A percentile compares a stretch with the other conserved stretches of the same genome.
phyloP scores from a whole-genome alignment of 2,329 filamentous ascomycete genomes.

The Teratosphaeria gauchensis region DNA sequence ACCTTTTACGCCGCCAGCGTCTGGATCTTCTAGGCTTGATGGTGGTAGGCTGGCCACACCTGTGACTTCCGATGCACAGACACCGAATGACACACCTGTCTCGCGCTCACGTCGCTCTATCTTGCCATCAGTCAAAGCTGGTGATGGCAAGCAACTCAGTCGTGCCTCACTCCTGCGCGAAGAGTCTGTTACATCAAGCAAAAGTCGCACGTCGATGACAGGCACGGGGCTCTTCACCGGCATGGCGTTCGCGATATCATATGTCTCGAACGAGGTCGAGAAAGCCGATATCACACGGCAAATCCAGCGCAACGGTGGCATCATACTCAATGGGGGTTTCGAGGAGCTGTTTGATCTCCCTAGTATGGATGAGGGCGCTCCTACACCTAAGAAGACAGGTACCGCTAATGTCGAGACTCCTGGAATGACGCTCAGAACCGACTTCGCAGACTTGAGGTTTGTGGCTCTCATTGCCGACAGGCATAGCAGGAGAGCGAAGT shows the following conservation, averaged over 20 bases:
- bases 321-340: conserved; percentile 64
- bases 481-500: conserved; percentile 80
- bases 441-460: conserved; percentile 55
- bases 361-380: conserved; percentile 21
- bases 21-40: neutral
- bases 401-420: neutral
- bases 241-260: conserved; percentile 84
- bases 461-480: conserved; percentile 76
- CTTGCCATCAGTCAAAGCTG: conserved; percentile 7
- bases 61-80: conserved; percentile 5
- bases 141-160: neutral
- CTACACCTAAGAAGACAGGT: conserved; percentile 10
- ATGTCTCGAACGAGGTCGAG: conserved; percentile 47
- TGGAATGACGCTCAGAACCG: conserved; percentile 38
- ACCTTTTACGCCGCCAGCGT: conserved; percentile 20
- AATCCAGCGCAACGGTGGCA: conserved; percentile 64
- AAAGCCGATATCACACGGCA: conserved; percentile 49
- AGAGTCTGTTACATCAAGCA: conserved; percentile 14
- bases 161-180: conserved; percentile 17
- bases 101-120: conserved; percentile 38
- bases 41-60: conserved; percentile 16
- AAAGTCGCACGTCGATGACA: conserved; percentile 3
- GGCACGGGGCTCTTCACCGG: conserved; percentile 52
- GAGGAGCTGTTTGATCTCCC: conserved; percentile 61
- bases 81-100: conserved; percentile 38